phyloP scores from a whole-genome alignment of 768 basidiomycete genomes.

The Rhodotorula taiwanensis region DNA sequence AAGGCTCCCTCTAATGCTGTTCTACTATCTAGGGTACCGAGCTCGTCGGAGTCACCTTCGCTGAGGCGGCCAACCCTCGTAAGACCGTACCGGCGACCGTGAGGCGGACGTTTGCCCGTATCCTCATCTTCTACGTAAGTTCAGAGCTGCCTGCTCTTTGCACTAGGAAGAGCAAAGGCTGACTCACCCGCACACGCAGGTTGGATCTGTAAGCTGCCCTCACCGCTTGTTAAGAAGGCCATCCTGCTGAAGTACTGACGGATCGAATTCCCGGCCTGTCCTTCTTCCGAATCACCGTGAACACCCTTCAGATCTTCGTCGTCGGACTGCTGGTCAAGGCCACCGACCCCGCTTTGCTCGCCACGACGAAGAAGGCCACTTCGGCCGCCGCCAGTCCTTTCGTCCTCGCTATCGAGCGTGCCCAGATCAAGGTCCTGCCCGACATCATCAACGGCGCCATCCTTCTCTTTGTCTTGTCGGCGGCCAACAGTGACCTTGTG shows the following conservation, averaged over 20 bases:
- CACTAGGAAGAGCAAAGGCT: too few relatives aligned
- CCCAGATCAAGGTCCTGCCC: slow-evolving; percentile 45
- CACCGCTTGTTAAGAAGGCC: too few relatives aligned
- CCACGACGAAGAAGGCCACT: slow-evolving; percentile 15
- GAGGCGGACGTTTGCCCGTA: slow-evolving; percentile 60
- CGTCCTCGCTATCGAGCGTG: slow-evolving; percentile 47
- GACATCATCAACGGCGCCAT: slow-evolving; percentile 46
- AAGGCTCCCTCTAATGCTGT: slow-evolving; percentile 7
- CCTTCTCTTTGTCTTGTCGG: slow-evolving; percentile 24
- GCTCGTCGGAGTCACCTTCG: slow-evolving; percentile 29
- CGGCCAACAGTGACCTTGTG: neutral
- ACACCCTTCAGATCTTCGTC: too few relatives aligned
- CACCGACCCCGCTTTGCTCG: slow-evolving; percentile 58
- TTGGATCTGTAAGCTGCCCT: too few relatives aligned
- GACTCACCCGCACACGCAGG: too few relatives aligned
- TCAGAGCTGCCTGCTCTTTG: too few relatives aligned
- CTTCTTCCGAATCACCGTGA: too few relatives aligned
- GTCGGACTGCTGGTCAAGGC: slow-evolving; percentile 66
- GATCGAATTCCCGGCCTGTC: too few relatives aligned
- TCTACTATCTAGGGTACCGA: slow-evolving; percentile 7
- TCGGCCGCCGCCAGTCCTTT: slow-evolving; percentile 43
- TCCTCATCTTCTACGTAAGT: slow-evolving; percentile 64
- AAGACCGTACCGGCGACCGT: slow-evolving; percentile 55
- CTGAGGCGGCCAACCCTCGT: slow-evolving; percentile 10
- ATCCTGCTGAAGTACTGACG: too few relatives aligned